Evolutionary conservation across 805 yeast species (phyloP), one percentile per base, ranked within the genome.

Genomic region (Metschnikowia orientalis): DNA sequence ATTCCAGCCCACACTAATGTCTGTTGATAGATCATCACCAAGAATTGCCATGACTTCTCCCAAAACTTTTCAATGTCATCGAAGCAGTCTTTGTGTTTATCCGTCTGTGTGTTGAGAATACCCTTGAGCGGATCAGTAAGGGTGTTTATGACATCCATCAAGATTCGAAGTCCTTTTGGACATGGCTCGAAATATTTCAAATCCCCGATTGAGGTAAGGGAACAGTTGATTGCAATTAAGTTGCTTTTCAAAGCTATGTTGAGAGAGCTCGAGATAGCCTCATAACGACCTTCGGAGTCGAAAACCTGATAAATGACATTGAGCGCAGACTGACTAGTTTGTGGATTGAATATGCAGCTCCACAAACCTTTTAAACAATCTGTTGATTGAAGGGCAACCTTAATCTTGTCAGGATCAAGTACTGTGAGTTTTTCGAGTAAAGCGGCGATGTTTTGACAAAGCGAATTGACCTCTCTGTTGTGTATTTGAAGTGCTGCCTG

Each of bases 1-100:
- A 61, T 57, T 2, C 69, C 57, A 0, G 96, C 87, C 98, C 98
- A 90, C 3, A 55, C 54, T 9, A 83, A 60, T 1, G 94, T 85
- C 35, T 74, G 71, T 25, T 66, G 63, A 44, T 83, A 85, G 2
- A 86, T 73, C 67, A 79, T 70, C 27, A 75, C 73, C 37, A 90
- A 57, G 41, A 86, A 81, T 9, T 50, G 48, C 97, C 98, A 90
- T 23, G 79, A 68, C 5, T 59, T 44, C 8, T 60, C 61, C 97
- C 97, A 92, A 35, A 79, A 77, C 26, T 38, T 40, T 17, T 55
- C 48, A 17, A 74, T 38, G 24, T 61, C 47, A 1, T 26, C 23
- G 22, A 41, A 35, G 6, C 42, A 32, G 2, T 29, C 24, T 3
- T 14, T 10, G 3, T 38, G 37, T 5, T 11, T 23, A 4, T 9